Conservation (phyloP, 2,329 filamentous ascomycete genomes). For the Byssothecium circinans region DNA sequence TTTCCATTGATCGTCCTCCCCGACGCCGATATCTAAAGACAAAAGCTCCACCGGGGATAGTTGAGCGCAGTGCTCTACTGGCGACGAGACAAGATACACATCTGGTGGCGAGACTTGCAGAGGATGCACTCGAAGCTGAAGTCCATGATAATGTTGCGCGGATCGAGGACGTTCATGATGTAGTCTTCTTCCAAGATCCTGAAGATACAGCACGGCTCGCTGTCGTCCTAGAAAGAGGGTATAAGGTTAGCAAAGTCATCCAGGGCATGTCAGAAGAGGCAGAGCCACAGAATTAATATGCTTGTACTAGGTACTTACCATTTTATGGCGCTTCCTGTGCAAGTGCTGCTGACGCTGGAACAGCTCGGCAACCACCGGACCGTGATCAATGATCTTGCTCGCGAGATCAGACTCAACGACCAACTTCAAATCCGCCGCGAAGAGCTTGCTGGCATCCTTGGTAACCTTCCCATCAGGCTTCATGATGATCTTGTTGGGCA, state of each 20-base stretch:
- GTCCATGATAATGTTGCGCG: not conserved
- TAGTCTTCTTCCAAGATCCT: conserved; percentile 1
- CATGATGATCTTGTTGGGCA: conserved; percentile 1
- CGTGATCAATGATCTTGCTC: not conserved
- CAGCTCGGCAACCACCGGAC: not conserved
- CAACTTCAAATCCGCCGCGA: not conserved
- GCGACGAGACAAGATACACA: not conserved
- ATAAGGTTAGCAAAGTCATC: too few relatives aligned
- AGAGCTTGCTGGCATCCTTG: not conserved
- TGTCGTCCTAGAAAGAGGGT: too few relatives aligned
- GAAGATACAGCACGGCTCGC: conserved; percentile 1
- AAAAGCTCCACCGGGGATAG: not conserved
- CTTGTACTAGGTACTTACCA: too few relatives aligned
- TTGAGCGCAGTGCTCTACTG: too few relatives aligned
- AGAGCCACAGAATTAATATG: too few relatives aligned
- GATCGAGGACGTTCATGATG: not conserved
- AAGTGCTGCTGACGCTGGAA: not conserved
- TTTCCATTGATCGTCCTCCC: not conserved
- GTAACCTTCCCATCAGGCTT: not conserved
- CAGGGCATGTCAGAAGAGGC: too few relatives aligned
- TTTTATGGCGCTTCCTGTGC: not conserved
- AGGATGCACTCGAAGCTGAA: conserved; percentile 1
- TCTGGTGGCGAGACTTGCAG: not conserved
- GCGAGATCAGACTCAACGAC: not conserved
- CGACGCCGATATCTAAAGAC: not conserved